Base-by-base conservation (phyloP, 2,329 filamentous ascomycete species). In the Clonostachys rhizophaga region DNA sequence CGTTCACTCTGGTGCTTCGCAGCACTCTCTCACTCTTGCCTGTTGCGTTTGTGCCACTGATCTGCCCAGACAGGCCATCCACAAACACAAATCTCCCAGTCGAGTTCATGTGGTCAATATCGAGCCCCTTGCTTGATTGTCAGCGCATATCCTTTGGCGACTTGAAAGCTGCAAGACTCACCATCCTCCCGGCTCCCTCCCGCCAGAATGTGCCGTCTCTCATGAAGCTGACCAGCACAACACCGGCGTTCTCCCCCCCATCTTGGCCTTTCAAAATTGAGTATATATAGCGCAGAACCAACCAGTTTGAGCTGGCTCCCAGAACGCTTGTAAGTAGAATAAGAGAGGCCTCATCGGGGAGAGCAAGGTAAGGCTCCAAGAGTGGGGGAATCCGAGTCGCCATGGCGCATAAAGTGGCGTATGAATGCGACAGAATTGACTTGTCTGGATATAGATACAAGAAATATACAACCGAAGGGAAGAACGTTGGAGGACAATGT, bases 191-290 rank as follows among this genome's bases (percentile, higher is more conserved):
- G 3, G 77, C 78, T 44, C 88, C 85, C 4, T 84, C 79, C 52
- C 73, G 83, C 90, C 91, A 96, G 61, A 95, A 95, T 2, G 78
- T 71, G 52, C 78, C 79, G 57, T 92, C 86, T 50, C 89, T 78
- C 66, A 95, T 70, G 67, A 94, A 96, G 69, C 88, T 95, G 49
- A 94, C 83, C 4, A 96, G 72, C 4, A 96, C 74, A 1, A 96
- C 78, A 44, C 71, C 76, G 24, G 64, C 67, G 36, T 8, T 5
- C 36, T 18, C 17, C 10, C 36, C 36, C 2, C n/a, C 36, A 18
- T n/a, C 36, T n/a, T n/a, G 36, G 36, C 13, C n/a, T 35, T 34
- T 37, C 6, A 79, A 67, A 7, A 72, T 64, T n/a, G 70, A 66
- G 58, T 72, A 71, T 4, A 85, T 61, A 56, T 78, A 77, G 36